phyloP scores from a whole-genome alignment of 106 monocot species.

The Xerophyta viscosa region DNA sequence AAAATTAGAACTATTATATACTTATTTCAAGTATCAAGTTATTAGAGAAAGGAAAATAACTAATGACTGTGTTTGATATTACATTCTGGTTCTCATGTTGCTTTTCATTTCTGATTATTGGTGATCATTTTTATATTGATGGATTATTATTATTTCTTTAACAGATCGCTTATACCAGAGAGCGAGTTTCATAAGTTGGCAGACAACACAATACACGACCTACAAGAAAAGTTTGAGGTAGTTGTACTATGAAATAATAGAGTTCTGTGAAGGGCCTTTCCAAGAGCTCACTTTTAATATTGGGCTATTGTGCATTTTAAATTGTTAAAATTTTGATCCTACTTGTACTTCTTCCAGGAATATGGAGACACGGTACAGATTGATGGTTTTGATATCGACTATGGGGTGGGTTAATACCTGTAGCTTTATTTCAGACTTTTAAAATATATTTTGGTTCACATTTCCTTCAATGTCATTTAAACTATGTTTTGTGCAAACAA shows the following conservation, averaged over 20 bases:
- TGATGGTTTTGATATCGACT: conserved; percentile 96
- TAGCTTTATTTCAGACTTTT: background rate
- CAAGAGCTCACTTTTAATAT: no score
- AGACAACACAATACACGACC: conserved; percentile 56
- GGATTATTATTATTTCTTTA: background rate
- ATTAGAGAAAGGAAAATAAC: no score
- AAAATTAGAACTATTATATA: no score
- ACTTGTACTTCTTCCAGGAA: conserved; percentile 43
- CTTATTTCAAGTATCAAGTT: no score
- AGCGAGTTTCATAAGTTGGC: conserved; percentile 70
- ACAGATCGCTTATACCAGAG: conserved; percentile 49
- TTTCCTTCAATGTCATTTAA: background rate
- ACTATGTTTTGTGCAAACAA: no score
- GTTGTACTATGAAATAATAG: background rate
- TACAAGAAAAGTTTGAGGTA: conserved; percentile 85
- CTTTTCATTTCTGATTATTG: background rate
- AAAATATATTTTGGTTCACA: background rate
- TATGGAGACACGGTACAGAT: conserved; percentile 78
- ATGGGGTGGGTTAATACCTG: conserved; percentile 59
- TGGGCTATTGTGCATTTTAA: no score
- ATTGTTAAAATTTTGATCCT: background rate
- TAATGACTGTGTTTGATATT: no score
- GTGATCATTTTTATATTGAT: background rate
- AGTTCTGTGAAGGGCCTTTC: background rate
- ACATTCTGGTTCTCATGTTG: background rate